Percentiles rank a stretch among this genome's conserved stretches.
Evolutionary conservation across 2,329 filamentous ascomycete genomes (phyloP).

Genomic region (Colletotrichum sojae): DNA sequence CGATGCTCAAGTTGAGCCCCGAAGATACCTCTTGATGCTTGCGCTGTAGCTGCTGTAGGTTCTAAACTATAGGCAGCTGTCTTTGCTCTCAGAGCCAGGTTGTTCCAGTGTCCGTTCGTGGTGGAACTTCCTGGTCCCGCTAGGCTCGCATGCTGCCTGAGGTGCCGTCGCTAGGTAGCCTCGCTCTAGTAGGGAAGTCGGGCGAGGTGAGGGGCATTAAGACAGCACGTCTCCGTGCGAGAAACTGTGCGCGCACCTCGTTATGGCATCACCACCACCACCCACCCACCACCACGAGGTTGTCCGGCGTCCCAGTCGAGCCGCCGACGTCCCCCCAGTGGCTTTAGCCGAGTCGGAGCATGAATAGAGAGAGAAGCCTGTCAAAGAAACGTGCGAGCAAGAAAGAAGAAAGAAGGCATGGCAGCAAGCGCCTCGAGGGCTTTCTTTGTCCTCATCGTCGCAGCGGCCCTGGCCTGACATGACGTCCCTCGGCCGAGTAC

Average conservation of each 20-base stretch:
- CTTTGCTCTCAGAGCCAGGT: neutral
- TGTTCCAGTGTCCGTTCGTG: neutral
- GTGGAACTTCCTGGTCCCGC: constrained; percentile 1
- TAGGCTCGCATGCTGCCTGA: constrained; percentile 4
- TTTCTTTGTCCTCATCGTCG: neutral
- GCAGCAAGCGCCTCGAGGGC: constrained; percentile 17
- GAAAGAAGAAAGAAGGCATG: constrained; percentile 20
- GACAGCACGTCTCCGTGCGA: constrained; percentile 7
- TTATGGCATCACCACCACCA: neutral
- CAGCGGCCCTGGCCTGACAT: constrained; percentile 3
- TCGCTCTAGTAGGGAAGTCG: neutral
- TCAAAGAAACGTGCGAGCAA: constrained; percentile 1
- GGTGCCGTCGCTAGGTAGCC: neutral
- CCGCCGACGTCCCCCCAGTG: neutral
- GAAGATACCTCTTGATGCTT: too few species aligned
- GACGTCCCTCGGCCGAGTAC: neutral
- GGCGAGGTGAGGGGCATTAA: constrained; percentile 1
- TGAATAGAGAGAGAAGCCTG: neutral
- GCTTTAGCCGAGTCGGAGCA: constrained; percentile 10
- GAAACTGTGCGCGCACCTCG: neutral
- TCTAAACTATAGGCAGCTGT: too few species aligned
- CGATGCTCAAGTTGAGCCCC: too few species aligned
- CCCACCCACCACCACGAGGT: neutral
- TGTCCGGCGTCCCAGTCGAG: constrained; percentile 1
- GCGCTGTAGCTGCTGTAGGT: too few species aligned